Evolutionary conservation across 2,329 filamentous ascomycete species (phyloP).

Genomic region (Cladosporium sp.): DNA sequence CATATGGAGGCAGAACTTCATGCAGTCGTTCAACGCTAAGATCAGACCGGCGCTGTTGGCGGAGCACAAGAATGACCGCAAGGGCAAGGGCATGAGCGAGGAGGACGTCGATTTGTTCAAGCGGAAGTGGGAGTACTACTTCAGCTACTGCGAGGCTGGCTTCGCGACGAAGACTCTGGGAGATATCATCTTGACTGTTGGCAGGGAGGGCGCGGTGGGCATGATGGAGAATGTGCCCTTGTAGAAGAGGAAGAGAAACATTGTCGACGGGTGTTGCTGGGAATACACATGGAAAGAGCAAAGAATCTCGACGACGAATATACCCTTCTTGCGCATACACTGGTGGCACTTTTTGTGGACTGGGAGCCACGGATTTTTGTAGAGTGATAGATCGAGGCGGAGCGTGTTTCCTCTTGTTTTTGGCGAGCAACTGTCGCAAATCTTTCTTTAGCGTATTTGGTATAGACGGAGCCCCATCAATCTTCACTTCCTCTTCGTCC

Average conservation of each 20-base stretch:
- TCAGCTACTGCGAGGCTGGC: slow-evolving; percentile 73
- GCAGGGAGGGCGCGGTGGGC: slow-evolving; percentile 64
- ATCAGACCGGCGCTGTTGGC: slow-evolving; percentile 63
- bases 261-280: neutral
- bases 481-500: slow-evolving; percentile 36
- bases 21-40: slow-evolving; percentile 60
- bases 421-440: neutral
- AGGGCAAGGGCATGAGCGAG: slow-evolving; percentile 54
- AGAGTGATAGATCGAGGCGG: neutral
- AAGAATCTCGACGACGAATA: neutral
- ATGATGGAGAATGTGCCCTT: slow-evolving; percentile 71
- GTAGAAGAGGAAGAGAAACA: slow-evolving; percentile 35
- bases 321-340: slow-evolving; percentile 18
- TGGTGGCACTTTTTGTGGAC: neutral
- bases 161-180: slow-evolving; percentile 72
- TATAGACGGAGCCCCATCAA: neutral
- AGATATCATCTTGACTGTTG: slow-evolving; percentile 72
- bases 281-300: neutral
- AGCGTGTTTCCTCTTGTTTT: neutral
- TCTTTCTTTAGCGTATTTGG: neutral
- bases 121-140: slow-evolving; percentile 78
- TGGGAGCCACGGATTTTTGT: neutral
- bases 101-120: slow-evolving; percentile 67
- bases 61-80: slow-evolving; percentile 49
- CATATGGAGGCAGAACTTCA: slow-evolving; percentile 68